Percentiles rank a stretch among this genome's conserved stretches.
These are phyloP conservation scores for Penicillium oxalicum DNA, from an alignment of 2,329 filamentous ascomycete species.

Conservation along the genomic window DNA sequence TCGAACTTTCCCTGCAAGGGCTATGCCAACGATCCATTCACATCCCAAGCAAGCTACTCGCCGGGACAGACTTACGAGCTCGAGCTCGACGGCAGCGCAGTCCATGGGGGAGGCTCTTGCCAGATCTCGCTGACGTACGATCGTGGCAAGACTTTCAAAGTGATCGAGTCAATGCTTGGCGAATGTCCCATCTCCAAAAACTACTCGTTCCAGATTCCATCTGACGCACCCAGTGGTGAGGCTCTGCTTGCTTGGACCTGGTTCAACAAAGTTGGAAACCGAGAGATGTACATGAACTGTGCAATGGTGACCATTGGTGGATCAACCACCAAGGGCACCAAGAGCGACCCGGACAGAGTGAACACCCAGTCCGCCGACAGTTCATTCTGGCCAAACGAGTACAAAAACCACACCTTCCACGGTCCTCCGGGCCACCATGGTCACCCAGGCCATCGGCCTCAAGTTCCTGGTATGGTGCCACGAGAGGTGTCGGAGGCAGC, in stretches of 20 bases:
- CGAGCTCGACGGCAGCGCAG: slow-evolving; percentile 56
- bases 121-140: slow-evolving; percentile 72
- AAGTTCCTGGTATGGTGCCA: slow-evolving; percentile 3
- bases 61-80: slow-evolving; percentile 60
- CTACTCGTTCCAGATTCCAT: slow-evolving; percentile 63
- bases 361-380: neutral
- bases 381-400: neutral
- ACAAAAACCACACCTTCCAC: slow-evolving; percentile 2
- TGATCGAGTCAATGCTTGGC: slow-evolving; percentile 59
- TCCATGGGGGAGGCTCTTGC: slow-evolving; percentile 67
- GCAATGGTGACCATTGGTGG: slow-evolving; percentile 58
- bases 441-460: neutral
- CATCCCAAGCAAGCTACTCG: slow-evolving; percentile 54
- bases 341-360: slow-evolving; percentile 3
- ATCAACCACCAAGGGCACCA: neutral
- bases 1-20: slow-evolving; percentile 74
- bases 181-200: slow-evolving; percentile 48
- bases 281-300: slow-evolving; percentile 86
- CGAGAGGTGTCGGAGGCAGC: neutral
- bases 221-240: slow-evolving; percentile 53
- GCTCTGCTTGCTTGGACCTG: slow-evolving; percentile 70
- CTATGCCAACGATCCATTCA: slow-evolving; percentile 49
- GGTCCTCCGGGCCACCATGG: too few species aligned
- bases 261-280: slow-evolving; percentile 71
- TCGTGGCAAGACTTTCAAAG: slow-evolving; percentile 62